These are phyloP conservation scores for Colletotrichum musicola DNA, from an alignment of 2,329 filamentous ascomycete species.

Conservation along the genomic window DNA sequence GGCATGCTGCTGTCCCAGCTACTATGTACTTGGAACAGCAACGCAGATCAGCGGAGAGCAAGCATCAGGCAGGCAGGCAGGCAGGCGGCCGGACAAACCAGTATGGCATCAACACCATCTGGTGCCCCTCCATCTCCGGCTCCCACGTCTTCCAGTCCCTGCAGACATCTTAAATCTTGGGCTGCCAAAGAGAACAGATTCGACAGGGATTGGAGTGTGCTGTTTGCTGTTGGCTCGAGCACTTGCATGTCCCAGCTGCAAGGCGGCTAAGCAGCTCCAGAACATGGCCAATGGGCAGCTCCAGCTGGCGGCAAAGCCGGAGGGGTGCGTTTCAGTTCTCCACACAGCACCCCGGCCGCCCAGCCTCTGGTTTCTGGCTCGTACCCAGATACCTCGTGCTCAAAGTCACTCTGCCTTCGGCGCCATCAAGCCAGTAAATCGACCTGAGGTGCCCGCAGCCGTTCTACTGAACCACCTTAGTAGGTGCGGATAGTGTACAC, in stretches of 20 bases:
- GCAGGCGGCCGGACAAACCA: not conserved
- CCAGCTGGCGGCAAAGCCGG: slow-evolving; percentile 15
- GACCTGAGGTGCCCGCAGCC: too few species aligned
- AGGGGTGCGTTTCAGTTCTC: slow-evolving; percentile 37
- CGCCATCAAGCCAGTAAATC: too few species aligned
- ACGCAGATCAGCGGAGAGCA: too few species aligned
- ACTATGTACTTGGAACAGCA: too few species aligned
- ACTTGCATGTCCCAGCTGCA: slow-evolving; percentile 41
- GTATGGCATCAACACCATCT: slow-evolving; percentile 5
- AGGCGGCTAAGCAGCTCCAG: slow-evolving; percentile 41
- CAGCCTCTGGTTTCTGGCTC: slow-evolving; percentile 12
- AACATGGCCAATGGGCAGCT: slow-evolving; percentile 33
- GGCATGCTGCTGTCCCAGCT: too few species aligned
- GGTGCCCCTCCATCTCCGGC: slow-evolving; percentile 19
- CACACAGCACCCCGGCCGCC: slow-evolving; percentile 7
- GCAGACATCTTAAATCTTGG: slow-evolving; percentile 39
- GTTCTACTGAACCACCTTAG: too few species aligned
- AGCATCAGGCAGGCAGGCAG: too few species aligned
- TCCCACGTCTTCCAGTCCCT: slow-evolving; percentile 38
- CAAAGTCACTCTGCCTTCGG: not conserved
- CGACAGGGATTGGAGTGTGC: slow-evolving; percentile 34
- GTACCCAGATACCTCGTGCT: slow-evolving; percentile 26
- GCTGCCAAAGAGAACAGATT: slow-evolving; percentile 30
- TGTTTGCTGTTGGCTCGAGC: slow-evolving; percentile 37
- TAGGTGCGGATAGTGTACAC: too few species aligned